These are phyloP conservation scores for Neurospora discreta DNA, from an alignment of 495 filamentous ascomycete genomes.

Conservation along the genomic window DNA sequence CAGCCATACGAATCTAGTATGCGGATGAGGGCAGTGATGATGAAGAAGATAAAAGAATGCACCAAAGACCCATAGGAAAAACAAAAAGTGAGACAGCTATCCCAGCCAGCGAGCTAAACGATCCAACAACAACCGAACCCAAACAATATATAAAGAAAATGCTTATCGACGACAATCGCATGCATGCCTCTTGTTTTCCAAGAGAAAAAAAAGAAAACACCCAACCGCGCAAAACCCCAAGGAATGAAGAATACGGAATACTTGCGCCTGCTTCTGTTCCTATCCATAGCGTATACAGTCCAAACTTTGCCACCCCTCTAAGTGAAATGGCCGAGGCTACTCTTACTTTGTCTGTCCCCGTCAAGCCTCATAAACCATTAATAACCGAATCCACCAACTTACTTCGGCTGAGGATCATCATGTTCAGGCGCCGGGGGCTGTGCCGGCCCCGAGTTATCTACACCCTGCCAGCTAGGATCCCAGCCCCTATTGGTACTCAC, in stretches of 20 bases:
- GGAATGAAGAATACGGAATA: not conserved
- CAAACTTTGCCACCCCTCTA: not conserved
- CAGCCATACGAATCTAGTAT: not conserved
- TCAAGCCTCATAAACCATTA: not conserved
- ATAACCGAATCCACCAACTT: not conserved
- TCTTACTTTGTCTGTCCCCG: not conserved
- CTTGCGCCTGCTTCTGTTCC: not conserved
- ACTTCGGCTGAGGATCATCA: not conserved
- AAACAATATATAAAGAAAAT: not conserved
- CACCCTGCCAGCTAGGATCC: conserved; percentile 31
- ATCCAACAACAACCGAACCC: not conserved
- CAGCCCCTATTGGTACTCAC: conserved; percentile 35
- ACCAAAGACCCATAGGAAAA: not conserved
- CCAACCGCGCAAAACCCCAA: not conserved
- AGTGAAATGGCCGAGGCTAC: not conserved
- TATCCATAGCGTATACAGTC: not conserved
- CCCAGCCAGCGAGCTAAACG: not conserved
- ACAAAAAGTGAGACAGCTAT: not conserved
- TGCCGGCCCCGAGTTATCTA: conserved; percentile 31
- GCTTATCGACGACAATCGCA: not conserved
- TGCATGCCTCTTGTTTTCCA: not conserved
- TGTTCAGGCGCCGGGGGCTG: conserved; percentile 7
- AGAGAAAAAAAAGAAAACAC: no score
- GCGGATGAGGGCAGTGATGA: not conserved
- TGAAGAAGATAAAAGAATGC: not conserved